Percentiles rank a stretch among this genome's conserved stretches.
These are phyloP conservation scores for Euphorbia schlechtendalii DNA, from an alignment of 441 rosid species.

Conservation along the genomic window DNA sequence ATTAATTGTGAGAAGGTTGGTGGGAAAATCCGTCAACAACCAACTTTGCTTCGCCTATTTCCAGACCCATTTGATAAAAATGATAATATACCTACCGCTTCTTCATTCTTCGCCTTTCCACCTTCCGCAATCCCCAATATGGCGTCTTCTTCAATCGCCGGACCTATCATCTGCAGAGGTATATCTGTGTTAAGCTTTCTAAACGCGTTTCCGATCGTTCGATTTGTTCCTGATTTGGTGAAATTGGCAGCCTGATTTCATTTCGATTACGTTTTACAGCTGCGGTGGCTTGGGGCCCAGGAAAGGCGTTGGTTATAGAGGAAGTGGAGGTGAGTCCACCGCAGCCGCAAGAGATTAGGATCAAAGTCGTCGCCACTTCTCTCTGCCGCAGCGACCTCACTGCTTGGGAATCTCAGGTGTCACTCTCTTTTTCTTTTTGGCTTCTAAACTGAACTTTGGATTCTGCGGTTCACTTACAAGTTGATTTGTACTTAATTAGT, in stretches of 20 bases:
- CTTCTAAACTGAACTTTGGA: not conserved
- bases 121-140: not conserved
- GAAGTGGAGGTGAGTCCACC: slow-evolving; percentile 85
- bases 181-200: not conserved
- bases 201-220: not conserved
- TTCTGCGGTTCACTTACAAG: not conserved
- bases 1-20: no score
- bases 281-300: slow-evolving; percentile 92
- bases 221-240: not conserved
- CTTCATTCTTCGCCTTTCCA: not conserved
- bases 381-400: slow-evolving; percentile 80
- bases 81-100: not conserved
- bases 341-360: slow-evolving; percentile 62
- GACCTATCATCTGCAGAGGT: slow-evolving; percentile 29
- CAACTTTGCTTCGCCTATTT: not conserved
- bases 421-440: not conserved
- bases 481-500: not conserved
- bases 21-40: not conserved
- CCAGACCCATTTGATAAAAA: not conserved
- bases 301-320: slow-evolving; percentile 70
- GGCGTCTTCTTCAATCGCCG: not conserved
- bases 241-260: not conserved
- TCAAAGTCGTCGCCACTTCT: slow-evolving; percentile 77
- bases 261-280: slow-evolving; percentile 29
- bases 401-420: slow-evolving; percentile 80